phyloP scores from a whole-genome alignment of 768 basidiomycete genomes.

The Gloeopeniophorella convolvens region DNA sequence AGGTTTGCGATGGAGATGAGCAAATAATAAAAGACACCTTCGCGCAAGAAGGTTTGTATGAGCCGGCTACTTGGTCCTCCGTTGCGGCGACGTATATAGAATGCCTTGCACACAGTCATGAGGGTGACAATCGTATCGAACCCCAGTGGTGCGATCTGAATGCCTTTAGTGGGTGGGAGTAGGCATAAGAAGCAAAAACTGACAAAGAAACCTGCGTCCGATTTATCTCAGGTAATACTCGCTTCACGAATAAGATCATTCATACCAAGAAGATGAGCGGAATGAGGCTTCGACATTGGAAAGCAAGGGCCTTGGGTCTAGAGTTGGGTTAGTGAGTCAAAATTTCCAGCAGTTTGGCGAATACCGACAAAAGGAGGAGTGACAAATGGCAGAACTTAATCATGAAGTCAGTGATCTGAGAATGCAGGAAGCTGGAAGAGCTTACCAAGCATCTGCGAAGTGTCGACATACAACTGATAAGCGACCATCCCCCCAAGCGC shows the following conservation, averaged over 20 bases:
- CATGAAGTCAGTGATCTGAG: background rate
- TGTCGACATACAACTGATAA: conserved; percentile 77
- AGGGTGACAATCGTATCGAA: conserved; percentile 77
- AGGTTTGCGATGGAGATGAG: conserved; percentile 83
- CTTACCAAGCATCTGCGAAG: conserved; percentile 71
- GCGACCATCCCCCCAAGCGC: conserved; percentile 68
- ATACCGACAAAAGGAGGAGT: conserved; percentile 52
- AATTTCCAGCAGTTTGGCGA: background rate
- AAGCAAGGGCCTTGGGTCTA: conserved; percentile 64
- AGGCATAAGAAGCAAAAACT: conserved; percentile 10
- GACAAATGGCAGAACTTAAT: conserved; percentile 45
- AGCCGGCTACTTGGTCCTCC: conserved; percentile 72
- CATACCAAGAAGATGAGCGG: conserved; percentile 73
- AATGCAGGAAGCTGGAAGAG: conserved; percentile 1
- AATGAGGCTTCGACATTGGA: conserved; percentile 76
- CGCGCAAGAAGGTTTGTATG: conserved; percentile 79
- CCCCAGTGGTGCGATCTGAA: conserved; percentile 69
- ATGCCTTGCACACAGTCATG: conserved; percentile 77
- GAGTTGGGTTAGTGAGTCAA: background rate
- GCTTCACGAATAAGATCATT: too few species aligned
- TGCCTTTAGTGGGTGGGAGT: conserved; percentile 7
- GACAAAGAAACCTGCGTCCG: conserved; percentile 37
- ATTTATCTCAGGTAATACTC: too few species aligned
- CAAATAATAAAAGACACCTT: conserved; percentile 82
- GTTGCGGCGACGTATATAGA: conserved; percentile 66